Percentiles rank a stretch among this genome's conserved stretches.
phyloP scores from a whole-genome alignment of 306 rosid genomes.

The Fragaria nilgerrensis region DNA sequence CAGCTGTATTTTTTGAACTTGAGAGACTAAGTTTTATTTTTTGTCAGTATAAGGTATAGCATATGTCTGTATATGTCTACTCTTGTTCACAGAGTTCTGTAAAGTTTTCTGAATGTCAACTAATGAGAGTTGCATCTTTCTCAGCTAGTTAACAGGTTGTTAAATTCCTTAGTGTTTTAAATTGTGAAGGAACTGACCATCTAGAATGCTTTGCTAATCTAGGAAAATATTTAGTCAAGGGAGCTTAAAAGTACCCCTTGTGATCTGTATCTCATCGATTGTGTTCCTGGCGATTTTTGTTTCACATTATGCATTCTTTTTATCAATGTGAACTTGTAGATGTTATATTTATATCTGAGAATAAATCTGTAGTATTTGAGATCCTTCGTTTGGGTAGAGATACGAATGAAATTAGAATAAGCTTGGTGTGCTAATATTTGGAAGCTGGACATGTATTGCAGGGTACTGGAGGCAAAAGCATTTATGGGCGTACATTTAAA shows the following conservation, averaged over 20 bases:
- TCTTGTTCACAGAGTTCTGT: not conserved
- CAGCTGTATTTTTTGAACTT: not conserved
- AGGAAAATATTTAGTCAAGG: not conserved
- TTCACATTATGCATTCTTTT: not conserved
- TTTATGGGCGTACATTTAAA: conserved; percentile 92
- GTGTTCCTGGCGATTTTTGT: not conserved
- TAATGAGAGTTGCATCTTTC: not conserved
- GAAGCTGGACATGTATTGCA: conserved; percentile 30
- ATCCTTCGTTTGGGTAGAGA: not conserved
- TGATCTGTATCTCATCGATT: not conserved
- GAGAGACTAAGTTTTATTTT: not conserved
- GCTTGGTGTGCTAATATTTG: conserved; percentile 13
- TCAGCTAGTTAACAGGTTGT: not conserved
- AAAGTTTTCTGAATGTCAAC: not conserved
- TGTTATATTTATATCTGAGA: not conserved
- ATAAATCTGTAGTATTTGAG: not conserved
- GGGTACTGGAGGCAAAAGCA: conserved; percentile 98
- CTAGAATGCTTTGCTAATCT: not conserved
- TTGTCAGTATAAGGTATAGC: not conserved
- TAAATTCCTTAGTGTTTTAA: not conserved
- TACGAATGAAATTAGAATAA: not conserved
- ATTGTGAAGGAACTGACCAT: not conserved
- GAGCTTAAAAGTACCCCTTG: not conserved
- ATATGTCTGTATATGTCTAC: not conserved
- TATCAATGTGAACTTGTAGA: not conserved